phyloP scores from a whole-genome alignment of 305 asterid genomes.

The Fraxinus sp. region DNA sequence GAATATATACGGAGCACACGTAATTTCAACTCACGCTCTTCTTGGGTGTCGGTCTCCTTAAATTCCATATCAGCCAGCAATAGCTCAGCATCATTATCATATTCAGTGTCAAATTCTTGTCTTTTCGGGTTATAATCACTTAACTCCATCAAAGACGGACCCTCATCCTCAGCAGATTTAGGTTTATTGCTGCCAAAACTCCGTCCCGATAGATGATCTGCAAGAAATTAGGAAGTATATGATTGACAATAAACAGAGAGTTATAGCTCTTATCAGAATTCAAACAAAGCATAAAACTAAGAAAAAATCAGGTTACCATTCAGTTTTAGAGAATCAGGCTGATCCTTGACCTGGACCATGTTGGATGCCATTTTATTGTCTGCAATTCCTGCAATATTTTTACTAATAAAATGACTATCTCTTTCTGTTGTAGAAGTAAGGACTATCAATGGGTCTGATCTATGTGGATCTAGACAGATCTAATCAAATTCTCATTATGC shows the following conservation, averaged over 20 bases:
- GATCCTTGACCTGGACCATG: slow-evolving; percentile 54
- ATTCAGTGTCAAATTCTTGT: slow-evolving; percentile 68
- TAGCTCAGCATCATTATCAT: slow-evolving; percentile 75
- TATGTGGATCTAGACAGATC: background rate
- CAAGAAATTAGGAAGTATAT: slow-evolving; percentile 15
- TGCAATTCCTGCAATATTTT: slow-evolving; percentile 47
- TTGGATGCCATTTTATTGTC: slow-evolving; percentile 57
- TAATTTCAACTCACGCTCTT: slow-evolving; percentile 65
- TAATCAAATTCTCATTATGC: background rate
- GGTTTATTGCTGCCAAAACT: slow-evolving; percentile 58
- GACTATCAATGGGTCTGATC: background rate
- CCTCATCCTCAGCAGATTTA: slow-evolving; percentile 47
- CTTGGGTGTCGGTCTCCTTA: slow-evolving; percentile 70
- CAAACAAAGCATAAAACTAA: slow-evolving; percentile 4
- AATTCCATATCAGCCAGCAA: slow-evolving; percentile 75
- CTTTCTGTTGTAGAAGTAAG: background rate
- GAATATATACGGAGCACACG: slow-evolving; percentile 67
- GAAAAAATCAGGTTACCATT: slow-evolving; percentile 45
- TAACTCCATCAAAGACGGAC: slow-evolving; percentile 54
- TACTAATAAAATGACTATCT: slow-evolving; percentile 22
- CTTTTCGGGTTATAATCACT: slow-evolving; percentile 67
- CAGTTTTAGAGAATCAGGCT: slow-evolving; percentile 47
- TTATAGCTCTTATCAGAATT: background rate
- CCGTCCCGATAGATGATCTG: slow-evolving; percentile 49
- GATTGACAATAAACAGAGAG: background rate